A percentile compares a stretch with the other conserved stretches of the same genome.
Evolutionary conservation across 2,329 filamentous ascomycete genomes (phyloP).

Genomic region (Beauveria varroae): DNA sequence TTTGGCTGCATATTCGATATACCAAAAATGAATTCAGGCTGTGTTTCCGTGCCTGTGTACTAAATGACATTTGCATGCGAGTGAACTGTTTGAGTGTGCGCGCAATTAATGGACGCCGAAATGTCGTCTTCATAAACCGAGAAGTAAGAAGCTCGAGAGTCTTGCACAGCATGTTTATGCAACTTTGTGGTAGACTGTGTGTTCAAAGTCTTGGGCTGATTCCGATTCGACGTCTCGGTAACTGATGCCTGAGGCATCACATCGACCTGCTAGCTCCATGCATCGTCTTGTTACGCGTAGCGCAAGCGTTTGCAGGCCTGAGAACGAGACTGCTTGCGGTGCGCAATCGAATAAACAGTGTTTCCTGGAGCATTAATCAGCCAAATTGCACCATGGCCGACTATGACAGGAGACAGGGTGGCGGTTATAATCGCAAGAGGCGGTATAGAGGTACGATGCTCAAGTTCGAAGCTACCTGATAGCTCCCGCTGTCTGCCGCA

Average conservation of each 20-base stretch:
- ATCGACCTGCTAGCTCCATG: background rate
- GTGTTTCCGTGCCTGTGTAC: background rate
- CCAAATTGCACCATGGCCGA: constrained; percentile 38
- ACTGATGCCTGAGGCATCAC: constrained; percentile 15
- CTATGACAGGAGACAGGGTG: constrained; percentile 46
- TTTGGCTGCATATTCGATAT: constrained; percentile 12
- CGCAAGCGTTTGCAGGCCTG: constrained; percentile 8
- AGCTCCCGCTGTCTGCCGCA: constrained; percentile 4
- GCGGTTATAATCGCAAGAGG: constrained; percentile 62
- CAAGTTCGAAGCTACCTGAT: constrained; percentile 1
- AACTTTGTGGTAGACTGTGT: background rate
- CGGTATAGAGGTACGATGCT: constrained; percentile 64
- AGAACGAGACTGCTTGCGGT: background rate
- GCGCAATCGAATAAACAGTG: constrained; percentile 16
- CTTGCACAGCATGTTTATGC: background rate
- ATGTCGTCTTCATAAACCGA: background rate
- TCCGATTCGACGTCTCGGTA: background rate
- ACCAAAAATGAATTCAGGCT: constrained; percentile 12
- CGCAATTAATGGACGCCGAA: background rate
- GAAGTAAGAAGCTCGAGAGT: background rate
- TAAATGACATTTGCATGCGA: background rate
- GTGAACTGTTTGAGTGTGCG: background rate
- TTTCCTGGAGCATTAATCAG: constrained; percentile 1
- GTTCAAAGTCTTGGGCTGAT: background rate
- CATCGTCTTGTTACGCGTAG: background rate